These are phyloP conservation scores for Morella rubra DNA, from an alignment of 306 rosid genomes.

Conservation along the genomic window DNA sequence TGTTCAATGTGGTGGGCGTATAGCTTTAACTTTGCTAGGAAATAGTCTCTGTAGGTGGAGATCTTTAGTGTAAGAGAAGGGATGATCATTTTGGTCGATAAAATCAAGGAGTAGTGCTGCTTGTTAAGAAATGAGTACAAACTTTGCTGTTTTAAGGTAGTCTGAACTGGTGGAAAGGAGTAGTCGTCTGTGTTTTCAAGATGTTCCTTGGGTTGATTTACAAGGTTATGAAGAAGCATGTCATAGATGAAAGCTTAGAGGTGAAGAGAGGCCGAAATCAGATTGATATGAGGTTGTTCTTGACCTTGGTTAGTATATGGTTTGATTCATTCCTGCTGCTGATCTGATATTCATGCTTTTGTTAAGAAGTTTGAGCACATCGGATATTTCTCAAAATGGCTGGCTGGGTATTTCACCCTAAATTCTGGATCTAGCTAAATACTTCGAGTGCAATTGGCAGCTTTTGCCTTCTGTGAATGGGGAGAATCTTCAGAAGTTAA, in stretches of 20 bases:
- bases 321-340: constrained; percentile 5
- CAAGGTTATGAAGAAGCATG: neutral
- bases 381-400: neutral
- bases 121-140: neutral
- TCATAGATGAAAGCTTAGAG: neutral
- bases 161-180: neutral
- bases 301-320: neutral
- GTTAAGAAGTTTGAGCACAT: neutral
- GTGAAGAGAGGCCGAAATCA: neutral
- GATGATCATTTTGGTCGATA: neutral
- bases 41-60: neutral
- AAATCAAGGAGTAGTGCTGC: neutral
- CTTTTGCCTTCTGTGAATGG: neutral
- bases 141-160: neutral
- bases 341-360: constrained; percentile 1
- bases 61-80: neutral
- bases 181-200: too few relatives aligned
- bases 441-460: neutral
- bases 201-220: neutral
- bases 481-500: neutral
- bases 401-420: neutral
- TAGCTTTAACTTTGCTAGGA: neutral
- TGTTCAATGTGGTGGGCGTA: neutral
- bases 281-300: constrained; percentile 10
- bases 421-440: neutral